Evolutionary conservation across 2,329 filamentous ascomycete genomes (phyloP).

Genomic region (Penicillium italicum): DNA sequence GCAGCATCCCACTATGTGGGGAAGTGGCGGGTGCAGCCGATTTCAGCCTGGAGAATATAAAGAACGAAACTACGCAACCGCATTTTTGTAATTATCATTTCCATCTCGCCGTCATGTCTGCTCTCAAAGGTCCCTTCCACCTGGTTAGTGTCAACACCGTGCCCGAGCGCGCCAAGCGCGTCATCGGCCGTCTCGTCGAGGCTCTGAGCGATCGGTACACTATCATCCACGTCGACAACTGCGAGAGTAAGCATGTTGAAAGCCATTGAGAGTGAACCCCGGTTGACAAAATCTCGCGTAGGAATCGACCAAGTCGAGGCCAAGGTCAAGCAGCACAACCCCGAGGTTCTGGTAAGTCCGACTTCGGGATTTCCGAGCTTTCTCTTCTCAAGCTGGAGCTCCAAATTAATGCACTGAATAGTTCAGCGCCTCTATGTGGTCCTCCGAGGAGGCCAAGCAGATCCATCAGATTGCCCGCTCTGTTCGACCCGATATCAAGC

Average conservation of each 20-base stretch:
- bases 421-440: constrained; percentile 63
- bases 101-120: constrained; percentile 22
- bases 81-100: constrained; percentile 1
- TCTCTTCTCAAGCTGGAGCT: not conserved
- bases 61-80: too few species aligned
- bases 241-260: constrained; percentile 49
- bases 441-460: constrained; percentile 37
- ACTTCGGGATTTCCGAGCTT: constrained; percentile 10
- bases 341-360: constrained; percentile 52
- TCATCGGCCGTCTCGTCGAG: constrained; percentile 61
- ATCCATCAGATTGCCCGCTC: constrained; percentile 39
- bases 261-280: not conserved
- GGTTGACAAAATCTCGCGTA: constrained; percentile 6
- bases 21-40: constrained; percentile 15
- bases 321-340: constrained; percentile 52
- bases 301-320: constrained; percentile 54
- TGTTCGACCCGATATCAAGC: constrained; percentile 40
- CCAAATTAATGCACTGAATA: constrained; percentile 27
- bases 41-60: constrained; percentile 12
- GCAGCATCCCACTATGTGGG: constrained; percentile 19
- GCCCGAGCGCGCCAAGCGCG: constrained; percentile 59
- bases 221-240: constrained; percentile 61
- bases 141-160: constrained; percentile 67
- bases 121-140: constrained; percentile 56
- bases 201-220: constrained; percentile 61